A percentile compares a stretch with the other conserved stretches of the same genome.
These are phyloP conservation scores for Coniochaeta sp. DNA, from an alignment of 2,329 filamentous ascomycete species.

Conservation along the genomic window DNA sequence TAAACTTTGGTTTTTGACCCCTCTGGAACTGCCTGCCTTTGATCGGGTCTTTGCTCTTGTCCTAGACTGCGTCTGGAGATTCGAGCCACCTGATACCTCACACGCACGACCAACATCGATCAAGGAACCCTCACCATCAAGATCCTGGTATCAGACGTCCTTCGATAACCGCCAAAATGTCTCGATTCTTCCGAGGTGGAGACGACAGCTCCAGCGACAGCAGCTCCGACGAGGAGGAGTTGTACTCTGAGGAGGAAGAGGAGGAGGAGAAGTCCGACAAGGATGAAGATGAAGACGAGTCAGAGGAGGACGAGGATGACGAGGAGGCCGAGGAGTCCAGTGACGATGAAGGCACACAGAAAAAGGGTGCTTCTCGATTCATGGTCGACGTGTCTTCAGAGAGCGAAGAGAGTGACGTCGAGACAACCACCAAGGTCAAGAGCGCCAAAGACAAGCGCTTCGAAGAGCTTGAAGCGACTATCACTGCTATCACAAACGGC, in stretches of 20 bases:
- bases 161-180: conserved; percentile 52
- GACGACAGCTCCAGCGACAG: conserved; percentile 91
- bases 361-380: conserved; percentile 73
- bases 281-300: conserved; percentile 44
- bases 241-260: conserved; percentile 73
- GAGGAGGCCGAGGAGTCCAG: conserved; percentile 47
- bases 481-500: conserved; percentile 90
- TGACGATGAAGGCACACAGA: conserved; percentile 55
- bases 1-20: conserved; percentile 3
- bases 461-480: conserved; percentile 85
- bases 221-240: conserved; percentile 93
- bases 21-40: not conserved
- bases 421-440: conserved; percentile 80
- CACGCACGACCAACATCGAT: not conserved
- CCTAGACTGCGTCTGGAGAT: not conserved
- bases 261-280: conserved; percentile 44
- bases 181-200: conserved; percentile 93
- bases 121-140: not conserved
- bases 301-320: conserved; percentile 41
- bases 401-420: conserved; percentile 78
- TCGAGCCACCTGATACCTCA: not conserved
- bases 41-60: not conserved
- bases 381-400: conserved; percentile 66
- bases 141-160: not conserved
- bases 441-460: conserved; percentile 96